Evolutionary conservation across 176 grass and related monocot species (phyloP).

Genomic region (Zoysia japonica): DNA sequence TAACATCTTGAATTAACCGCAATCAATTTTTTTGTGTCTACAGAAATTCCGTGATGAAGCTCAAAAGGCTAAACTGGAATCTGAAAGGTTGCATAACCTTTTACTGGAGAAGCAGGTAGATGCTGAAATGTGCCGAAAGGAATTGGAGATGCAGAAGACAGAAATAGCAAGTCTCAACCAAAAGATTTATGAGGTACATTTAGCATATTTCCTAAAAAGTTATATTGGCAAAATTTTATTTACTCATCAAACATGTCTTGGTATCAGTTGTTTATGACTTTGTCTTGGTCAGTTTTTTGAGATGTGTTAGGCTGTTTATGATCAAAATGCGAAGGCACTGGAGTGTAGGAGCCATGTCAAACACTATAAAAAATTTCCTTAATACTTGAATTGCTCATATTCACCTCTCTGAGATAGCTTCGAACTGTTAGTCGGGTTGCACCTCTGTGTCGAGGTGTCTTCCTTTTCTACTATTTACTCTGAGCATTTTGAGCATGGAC

Average conservation of each 20-base stretch:
- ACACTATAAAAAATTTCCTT: neutral
- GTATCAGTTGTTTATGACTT: neutral
- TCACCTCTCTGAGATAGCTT: no score
- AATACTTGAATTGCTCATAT: no score
- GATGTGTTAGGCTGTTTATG: neutral
- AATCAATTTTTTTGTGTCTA: neutral
- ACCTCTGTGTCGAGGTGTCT: no score
- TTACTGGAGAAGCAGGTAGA: conserved; percentile 71
- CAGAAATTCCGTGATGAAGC: conserved; percentile 83
- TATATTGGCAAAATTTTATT: neutral
- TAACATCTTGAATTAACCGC: neutral
- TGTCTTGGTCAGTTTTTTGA: no score
- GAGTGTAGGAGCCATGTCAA: neutral
- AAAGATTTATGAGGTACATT: conserved; percentile 73
- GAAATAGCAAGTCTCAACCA: conserved; percentile 76
- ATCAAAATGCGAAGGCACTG: neutral
- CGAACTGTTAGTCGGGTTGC: no score
- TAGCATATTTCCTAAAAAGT: neutral
- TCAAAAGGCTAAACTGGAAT: conserved; percentile 82
- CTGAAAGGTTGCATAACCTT: conserved; percentile 67
- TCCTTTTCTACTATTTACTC: no score
- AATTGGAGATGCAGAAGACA: conserved; percentile 57
- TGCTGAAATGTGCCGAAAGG: conserved; percentile 60
- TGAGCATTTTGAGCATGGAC: no score
- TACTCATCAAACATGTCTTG: neutral